These are phyloP conservation scores for Vigna radiata DNA, from an alignment of 306 rosid genomes.

Conservation along the genomic window DNA sequence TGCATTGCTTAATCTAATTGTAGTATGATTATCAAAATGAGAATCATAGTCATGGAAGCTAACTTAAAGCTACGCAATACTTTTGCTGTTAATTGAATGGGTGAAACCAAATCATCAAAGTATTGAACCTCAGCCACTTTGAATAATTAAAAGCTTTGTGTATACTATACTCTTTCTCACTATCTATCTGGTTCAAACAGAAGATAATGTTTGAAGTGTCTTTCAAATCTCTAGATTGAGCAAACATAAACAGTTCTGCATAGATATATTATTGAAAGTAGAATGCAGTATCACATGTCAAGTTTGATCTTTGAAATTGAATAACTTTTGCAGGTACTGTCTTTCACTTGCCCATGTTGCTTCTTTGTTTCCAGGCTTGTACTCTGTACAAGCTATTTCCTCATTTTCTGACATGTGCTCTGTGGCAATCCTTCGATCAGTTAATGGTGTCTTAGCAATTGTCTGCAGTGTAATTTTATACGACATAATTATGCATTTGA, in stretches of 20 bases:
- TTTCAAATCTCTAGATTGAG: slow-evolving; percentile 29
- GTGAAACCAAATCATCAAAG: neutral
- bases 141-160: neutral
- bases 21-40: slow-evolving; percentile 25
- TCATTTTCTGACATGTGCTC: slow-evolving; percentile 76
- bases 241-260: neutral
- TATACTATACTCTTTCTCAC: neutral
- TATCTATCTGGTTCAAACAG: neutral
- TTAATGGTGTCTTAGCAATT: slow-evolving; percentile 73
- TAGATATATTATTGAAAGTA: neutral
- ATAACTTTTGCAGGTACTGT: slow-evolving; percentile 82
- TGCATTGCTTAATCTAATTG: slow-evolving; percentile 12
- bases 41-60: slow-evolving; percentile 22
- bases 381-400: slow-evolving; percentile 46
- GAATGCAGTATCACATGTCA: slow-evolving; percentile 31
- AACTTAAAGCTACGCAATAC: neutral
- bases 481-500: slow-evolving; percentile 73
- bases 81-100: neutral
- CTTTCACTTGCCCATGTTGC: slow-evolving; percentile 94
- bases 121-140: slow-evolving; percentile 4
- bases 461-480: slow-evolving; percentile 69
- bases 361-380: slow-evolving; percentile 84
- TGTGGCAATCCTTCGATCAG: slow-evolving; percentile 68
- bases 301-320: slow-evolving; percentile 46
- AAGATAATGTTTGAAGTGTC: neutral